Percentiles rank a stretch among this genome's conserved stretches.
phyloP scores from a whole-genome alignment of 2,329 filamentous ascomycete genomes.

The Biscogniauxia mediterranea region DNA sequence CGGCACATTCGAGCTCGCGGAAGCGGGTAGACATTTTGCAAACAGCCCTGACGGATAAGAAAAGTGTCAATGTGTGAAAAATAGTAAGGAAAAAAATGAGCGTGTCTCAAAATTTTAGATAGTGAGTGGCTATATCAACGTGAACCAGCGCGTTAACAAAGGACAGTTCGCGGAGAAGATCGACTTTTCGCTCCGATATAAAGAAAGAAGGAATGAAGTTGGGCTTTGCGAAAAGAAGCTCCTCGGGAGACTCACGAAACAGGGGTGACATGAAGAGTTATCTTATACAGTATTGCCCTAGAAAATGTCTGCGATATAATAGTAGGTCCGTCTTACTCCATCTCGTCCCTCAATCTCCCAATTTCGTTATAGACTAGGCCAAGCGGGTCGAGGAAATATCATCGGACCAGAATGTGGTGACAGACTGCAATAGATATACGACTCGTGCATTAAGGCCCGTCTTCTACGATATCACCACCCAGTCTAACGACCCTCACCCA shows the following conservation, averaged over 20 bases:
- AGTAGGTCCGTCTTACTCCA: neutral
- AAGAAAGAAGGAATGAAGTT: neutral
- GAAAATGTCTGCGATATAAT: neutral
- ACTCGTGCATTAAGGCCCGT: neutral
- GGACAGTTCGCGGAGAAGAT: neutral
- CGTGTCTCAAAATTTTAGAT: neutral
- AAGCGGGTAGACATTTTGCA: slow-evolving; percentile 10
- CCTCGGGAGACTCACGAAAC: neutral
- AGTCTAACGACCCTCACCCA: neutral
- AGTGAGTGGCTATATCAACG: neutral
- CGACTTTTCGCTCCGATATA: neutral
- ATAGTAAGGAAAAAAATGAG: neutral
- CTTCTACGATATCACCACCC: neutral
- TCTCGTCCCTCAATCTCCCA: neutral
- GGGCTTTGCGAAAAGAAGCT: neutral
- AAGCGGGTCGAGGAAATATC: neutral
- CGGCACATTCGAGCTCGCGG: slow-evolving; percentile 25
- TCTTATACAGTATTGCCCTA: neutral
- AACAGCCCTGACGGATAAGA: neutral
- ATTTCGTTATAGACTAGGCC: neutral
- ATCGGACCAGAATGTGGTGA: neutral
- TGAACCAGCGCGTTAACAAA: neutral
- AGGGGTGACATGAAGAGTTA: neutral
- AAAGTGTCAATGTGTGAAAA: neutral
- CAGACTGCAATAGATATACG: neutral